phyloP scores from a whole-genome alignment of 2,329 filamentous ascomycete genomes.

The Calonectria pteridis region DNA sequence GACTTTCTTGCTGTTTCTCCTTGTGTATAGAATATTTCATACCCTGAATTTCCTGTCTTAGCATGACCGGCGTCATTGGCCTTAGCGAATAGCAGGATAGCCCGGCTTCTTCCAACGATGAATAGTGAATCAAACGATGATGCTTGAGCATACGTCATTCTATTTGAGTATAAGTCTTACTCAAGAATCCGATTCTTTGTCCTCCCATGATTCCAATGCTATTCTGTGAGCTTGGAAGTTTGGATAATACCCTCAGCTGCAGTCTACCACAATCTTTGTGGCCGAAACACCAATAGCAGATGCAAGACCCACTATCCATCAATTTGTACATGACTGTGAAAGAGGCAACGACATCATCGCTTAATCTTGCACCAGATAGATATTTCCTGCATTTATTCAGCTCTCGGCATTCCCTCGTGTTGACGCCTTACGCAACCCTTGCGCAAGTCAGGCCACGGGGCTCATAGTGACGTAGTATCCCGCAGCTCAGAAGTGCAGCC shows the following conservation, averaged over 20 bases:
- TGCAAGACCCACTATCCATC: not conserved
- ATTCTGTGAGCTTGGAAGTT: not conserved
- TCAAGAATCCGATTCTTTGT: too few species aligned
- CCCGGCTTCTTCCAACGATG: not conserved
- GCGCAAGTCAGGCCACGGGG: not conserved
- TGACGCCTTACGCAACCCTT: not conserved
- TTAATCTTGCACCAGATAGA: not conserved
- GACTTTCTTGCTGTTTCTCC: not conserved
- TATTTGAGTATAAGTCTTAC: not conserved
- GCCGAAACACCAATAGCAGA: not conserved
- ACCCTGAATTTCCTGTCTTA: not conserved
- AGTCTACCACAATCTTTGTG: not conserved
- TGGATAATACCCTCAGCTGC: rapidly evolving
- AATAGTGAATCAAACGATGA: not conserved
- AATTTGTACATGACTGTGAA: not conserved
- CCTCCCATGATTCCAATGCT: not conserved
- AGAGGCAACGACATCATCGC: not conserved
- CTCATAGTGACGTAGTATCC: not conserved
- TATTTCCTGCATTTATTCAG: not conserved
- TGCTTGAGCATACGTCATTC: not conserved
- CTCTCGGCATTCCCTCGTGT: not conserved
- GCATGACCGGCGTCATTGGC: not conserved
- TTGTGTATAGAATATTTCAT: not conserved
- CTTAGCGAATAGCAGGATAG: not conserved
- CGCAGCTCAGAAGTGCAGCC: not conserved